A percentile compares a stretch with the other conserved stretches of the same genome.
Conservation (phyloP, 176 grass and related monocot species). For the Triticum dicoccoides region DNA sequence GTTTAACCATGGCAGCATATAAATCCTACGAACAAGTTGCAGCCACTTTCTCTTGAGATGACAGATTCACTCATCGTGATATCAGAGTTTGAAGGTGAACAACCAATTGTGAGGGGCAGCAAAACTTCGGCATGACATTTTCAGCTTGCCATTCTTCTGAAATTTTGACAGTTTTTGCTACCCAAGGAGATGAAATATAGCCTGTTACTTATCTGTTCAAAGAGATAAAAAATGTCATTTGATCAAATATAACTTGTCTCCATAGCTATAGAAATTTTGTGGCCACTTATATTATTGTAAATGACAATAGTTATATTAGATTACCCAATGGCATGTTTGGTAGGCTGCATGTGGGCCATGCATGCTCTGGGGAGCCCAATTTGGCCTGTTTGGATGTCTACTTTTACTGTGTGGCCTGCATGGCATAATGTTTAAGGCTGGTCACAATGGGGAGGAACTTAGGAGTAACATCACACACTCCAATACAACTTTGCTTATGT, state of each 20-base stretch:
- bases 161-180: background rate
- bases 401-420: too few relatives aligned
- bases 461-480: too few relatives aligned
- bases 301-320: background rate
- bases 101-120: slow-evolving; percentile 22
- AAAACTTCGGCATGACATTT: slow-evolving; percentile 21
- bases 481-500: too few relatives aligned
- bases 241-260: background rate
- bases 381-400: too few relatives aligned
- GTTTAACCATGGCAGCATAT: slow-evolving; percentile 57
- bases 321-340: background rate
- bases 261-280: slow-evolving; percentile 11
- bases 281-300: background rate
- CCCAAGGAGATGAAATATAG: slow-evolving; percentile 13
- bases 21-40: slow-evolving; percentile 81
- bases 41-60: slow-evolving; percentile 71
- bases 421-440: too few relatives aligned
- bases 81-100: slow-evolving; percentile 85
- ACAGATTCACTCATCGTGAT: slow-evolving; percentile 87
- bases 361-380: too few relatives aligned
- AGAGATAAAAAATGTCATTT: slow-evolving; percentile 7
- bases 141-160: background rate
- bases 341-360: too few relatives aligned
- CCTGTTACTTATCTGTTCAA: slow-evolving; percentile 4
- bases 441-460: too few relatives aligned